Conservation (phyloP, 1,284 basidiomycete species). For the Apiotrichum montevideense region DNA sequence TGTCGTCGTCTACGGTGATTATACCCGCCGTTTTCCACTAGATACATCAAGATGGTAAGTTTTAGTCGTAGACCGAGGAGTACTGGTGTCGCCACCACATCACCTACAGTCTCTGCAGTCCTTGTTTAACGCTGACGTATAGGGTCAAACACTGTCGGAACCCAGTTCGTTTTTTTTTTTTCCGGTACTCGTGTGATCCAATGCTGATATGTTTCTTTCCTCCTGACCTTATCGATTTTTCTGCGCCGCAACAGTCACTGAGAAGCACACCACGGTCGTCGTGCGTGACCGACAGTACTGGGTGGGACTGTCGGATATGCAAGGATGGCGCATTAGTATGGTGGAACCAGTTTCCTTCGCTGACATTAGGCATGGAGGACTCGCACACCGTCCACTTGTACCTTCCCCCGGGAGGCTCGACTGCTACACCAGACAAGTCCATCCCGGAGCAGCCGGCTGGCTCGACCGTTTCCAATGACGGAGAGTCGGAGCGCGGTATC, state of each 20-base stretch:
- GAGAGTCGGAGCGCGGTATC: constrained; percentile 55
- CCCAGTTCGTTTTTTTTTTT: constrained; percentile 33
- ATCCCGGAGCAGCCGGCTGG: constrained; percentile 46
- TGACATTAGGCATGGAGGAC: constrained; percentile 78
- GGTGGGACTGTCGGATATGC: constrained; percentile 92
- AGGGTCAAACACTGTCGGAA: constrained; percentile 48
- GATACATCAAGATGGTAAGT: too few relatives aligned
- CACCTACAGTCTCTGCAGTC: too few relatives aligned
- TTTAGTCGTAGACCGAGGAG: too few relatives aligned
- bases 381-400: constrained; percentile 76
- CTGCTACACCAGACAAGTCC: constrained; percentile 47
- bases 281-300: constrained; percentile 65
- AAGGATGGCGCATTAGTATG: constrained; percentile 95
- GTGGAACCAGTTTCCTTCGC: constrained; percentile 40
- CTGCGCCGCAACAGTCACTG: constrained; percentile 52
- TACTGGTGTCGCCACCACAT: too few relatives aligned
- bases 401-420: constrained; percentile 33
- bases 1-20: too few relatives aligned
- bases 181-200: too few relatives aligned
- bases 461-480: constrained; percentile 44
- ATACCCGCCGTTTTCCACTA: too few relatives aligned
- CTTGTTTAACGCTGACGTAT: constrained; percentile 7
- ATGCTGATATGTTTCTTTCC: constrained; percentile 8
- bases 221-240: background rate
- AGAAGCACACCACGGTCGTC: constrained; percentile 76